Conservation (phyloP, 306 rosid species). For the Sechiopsis laciniata region DNA sequence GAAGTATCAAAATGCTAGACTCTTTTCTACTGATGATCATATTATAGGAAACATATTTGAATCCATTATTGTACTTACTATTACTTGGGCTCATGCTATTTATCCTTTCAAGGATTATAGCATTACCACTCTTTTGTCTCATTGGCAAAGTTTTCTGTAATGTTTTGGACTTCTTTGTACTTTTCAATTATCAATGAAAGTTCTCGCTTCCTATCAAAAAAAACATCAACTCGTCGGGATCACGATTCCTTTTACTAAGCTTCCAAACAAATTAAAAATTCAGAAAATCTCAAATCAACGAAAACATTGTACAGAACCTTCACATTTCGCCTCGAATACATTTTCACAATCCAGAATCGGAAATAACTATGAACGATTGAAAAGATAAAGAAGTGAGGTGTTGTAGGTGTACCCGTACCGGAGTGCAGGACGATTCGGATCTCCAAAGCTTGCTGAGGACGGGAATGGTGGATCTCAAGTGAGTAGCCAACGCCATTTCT, state of each 20-base stretch:
- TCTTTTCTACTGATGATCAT: no score
- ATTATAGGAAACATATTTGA: no score
- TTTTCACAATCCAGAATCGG: background rate
- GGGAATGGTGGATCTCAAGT: constrained; percentile 17
- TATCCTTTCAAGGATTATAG: no score
- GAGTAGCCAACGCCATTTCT: constrained; percentile 23
- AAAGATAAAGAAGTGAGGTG: background rate
- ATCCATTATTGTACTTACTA: no score
- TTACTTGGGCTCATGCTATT: no score
- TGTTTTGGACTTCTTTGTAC: no score
- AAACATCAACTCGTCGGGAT: background rate
- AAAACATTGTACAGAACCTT: background rate
- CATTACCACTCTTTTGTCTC: no score
- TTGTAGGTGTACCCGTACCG: background rate
- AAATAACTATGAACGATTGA: background rate
- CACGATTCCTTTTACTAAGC: background rate
- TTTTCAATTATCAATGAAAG: no score
- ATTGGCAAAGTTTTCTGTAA: no score
- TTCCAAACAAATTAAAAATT: background rate
- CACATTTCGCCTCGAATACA: background rate
- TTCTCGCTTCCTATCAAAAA: no score
- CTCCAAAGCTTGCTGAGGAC: constrained; percentile 20
- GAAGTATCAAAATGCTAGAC: no score
- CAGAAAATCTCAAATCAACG: background rate
- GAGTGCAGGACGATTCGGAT: constrained; percentile 9